Percentiles rank a stretch among this genome's conserved stretches.
Conservation (phyloP, 2,329 filamentous ascomycete species). For the Cercospora zeina region DNA sequence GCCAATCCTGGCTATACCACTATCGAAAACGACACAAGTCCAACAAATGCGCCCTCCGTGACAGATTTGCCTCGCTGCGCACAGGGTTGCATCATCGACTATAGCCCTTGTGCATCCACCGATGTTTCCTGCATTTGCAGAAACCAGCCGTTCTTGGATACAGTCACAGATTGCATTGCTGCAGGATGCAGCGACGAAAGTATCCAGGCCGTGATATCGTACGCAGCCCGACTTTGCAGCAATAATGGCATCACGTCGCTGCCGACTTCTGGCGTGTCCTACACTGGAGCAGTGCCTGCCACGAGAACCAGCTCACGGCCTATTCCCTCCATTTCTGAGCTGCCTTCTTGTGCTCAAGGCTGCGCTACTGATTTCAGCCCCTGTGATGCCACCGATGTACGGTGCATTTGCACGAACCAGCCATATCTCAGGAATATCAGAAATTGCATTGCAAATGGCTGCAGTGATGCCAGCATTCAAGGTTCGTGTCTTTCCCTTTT, state of each 20-base stretch:
- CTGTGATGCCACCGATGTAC: slow-evolving; percentile 5
- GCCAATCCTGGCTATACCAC: slow-evolving; percentile 33
- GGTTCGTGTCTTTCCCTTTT: background rate
- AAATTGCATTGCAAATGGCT: background rate
- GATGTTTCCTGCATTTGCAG: slow-evolving; percentile 4
- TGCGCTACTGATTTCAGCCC: background rate
- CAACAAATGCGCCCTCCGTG: background rate
- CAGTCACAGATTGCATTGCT: slow-evolving; percentile 2
- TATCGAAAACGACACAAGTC: slow-evolving; percentile 27
- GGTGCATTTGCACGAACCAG: background rate
- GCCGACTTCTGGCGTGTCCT: slow-evolving; percentile 1
- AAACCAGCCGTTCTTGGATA: slow-evolving; percentile 5
- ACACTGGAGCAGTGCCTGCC: background rate
- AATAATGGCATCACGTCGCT: background rate
- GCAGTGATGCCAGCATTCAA: slow-evolving; percentile 1
- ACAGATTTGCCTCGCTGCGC: slow-evolving; percentile 3
- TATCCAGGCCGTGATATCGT: background rate
- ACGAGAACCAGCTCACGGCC: slow-evolving; percentile 3
- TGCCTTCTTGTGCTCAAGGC: slow-evolving; percentile 1
- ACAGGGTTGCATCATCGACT: background rate
- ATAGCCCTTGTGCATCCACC: background rate
- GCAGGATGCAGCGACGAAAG: background rate
- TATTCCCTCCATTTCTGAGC: background rate
- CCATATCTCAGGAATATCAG: background rate
- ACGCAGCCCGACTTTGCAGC: background rate